Evolutionary conservation across 2,329 filamentous ascomycete species (phyloP).

Genomic region (Orbilia quercus): DNA sequence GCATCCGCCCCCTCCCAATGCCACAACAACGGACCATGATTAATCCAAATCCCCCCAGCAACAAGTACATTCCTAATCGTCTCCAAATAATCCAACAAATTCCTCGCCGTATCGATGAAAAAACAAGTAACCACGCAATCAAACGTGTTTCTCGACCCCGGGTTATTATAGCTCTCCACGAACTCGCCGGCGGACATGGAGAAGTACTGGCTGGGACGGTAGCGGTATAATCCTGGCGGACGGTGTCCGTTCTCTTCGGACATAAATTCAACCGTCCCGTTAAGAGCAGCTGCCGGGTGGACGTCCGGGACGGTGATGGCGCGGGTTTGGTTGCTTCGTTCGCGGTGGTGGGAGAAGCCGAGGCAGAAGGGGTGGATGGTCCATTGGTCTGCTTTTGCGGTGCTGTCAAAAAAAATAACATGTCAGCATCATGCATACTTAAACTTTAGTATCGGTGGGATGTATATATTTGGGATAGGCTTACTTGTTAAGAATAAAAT

Average conservation of each 20-base stretch:
- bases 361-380: constrained; percentile 86
- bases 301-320: constrained; percentile 82
- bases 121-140: constrained; percentile 90
- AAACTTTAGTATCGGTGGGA: too few species aligned
- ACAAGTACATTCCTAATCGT: constrained; percentile 81
- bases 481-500: constrained; percentile 67
- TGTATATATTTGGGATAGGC: too few species aligned
- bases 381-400: constrained; percentile 71
- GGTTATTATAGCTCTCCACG: constrained; percentile 78
- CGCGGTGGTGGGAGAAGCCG: constrained; percentile 85
- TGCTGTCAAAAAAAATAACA: constrained; percentile 71
- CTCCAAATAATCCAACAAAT: constrained; percentile 88
- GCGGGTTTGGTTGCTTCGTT: constrained; percentile 78
- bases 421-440: neutral
- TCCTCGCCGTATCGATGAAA: constrained; percentile 96
- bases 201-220: constrained; percentile 68
- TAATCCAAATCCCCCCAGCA: constrained; percentile 83
- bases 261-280: constrained; percentile 17
- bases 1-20: constrained; percentile 83
- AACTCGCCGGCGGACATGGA: constrained; percentile 95
- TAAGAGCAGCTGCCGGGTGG: constrained; percentile 73
- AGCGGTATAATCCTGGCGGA: constrained; percentile 61
- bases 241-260: neutral
- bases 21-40: constrained; percentile 91
- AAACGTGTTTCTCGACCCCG: constrained; percentile 72